Evolutionary conservation across 2,329 filamentous ascomycete species (phyloP).

Genomic region (Fusarium scirpi): DNA sequence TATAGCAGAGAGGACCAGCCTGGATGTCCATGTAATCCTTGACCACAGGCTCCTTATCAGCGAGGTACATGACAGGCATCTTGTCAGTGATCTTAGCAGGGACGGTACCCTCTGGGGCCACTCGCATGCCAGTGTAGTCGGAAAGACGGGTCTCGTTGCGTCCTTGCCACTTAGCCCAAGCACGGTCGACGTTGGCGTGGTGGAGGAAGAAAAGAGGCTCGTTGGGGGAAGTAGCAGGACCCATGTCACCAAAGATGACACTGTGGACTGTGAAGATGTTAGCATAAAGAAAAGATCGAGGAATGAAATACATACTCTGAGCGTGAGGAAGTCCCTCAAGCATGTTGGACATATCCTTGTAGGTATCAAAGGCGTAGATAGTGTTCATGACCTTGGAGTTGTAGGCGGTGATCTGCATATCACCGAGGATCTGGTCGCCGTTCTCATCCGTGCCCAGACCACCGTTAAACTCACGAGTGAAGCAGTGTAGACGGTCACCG

Average conservation of each 20-base stretch:
- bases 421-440: background rate
- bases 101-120: background rate
- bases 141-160: constrained; percentile 14
- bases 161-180: constrained; percentile 30
- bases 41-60: background rate
- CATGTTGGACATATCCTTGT: background rate
- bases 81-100: background rate
- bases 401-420: constrained; percentile 17
- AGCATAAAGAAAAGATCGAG: background rate
- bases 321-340: constrained; percentile 25
- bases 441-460: constrained; percentile 1
- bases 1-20: constrained; percentile 23
- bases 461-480: constrained; percentile 17
- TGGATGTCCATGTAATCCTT: constrained; percentile 29
- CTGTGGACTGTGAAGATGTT: constrained; percentile 10
- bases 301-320: background rate
- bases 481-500: background rate
- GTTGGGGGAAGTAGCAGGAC: constrained; percentile 45
- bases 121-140: constrained; percentile 9
- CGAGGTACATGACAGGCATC: constrained; percentile 6
- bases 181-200: constrained; percentile 46
- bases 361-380: constrained; percentile 23
- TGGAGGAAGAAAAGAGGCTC: constrained; percentile 49
- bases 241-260: constrained; percentile 44
- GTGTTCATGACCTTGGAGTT: constrained; percentile 18